Evolutionary conservation across 495 filamentous ascomycete species (phyloP).

Genomic region (Aspergillus ellipticus): DNA sequence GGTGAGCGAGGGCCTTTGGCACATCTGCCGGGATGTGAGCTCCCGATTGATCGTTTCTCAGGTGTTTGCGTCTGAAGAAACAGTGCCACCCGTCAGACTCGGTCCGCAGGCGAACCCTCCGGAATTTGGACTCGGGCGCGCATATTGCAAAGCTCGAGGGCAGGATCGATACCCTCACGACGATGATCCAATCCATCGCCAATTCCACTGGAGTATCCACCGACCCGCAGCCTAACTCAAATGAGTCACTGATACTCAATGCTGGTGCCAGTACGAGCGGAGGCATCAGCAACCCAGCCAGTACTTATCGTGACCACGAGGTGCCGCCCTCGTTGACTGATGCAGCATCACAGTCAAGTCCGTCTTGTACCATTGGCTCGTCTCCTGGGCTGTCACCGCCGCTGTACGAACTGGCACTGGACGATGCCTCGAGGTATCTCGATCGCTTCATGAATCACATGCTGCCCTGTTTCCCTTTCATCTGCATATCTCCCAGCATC

Average conservation of each 20-base stretch:
- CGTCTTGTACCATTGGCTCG: neutral
- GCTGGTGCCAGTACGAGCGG: neutral
- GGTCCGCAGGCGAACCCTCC: neutral
- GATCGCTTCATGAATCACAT: neutral
- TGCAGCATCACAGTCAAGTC: neutral
- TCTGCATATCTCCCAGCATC: neutral
- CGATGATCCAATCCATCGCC: neutral
- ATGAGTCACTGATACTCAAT: neutral
- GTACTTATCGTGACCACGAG: no score
- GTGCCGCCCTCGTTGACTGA: neutral
- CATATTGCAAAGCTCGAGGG: conserved; percentile 3
- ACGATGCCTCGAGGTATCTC: neutral
- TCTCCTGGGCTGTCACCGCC: neutral
- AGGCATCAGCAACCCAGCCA: neutral
- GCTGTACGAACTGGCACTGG: neutral
- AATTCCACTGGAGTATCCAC: neutral
- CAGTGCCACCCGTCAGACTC: conserved; percentile 3
- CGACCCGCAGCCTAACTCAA: neutral
- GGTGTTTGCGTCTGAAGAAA: neutral
- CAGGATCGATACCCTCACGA: neutral
- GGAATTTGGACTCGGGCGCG: neutral
- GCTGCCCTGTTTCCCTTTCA: neutral
- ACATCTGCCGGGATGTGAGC: neutral
- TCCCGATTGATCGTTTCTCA: neutral
- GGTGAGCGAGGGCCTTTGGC: neutral